phyloP scores from a whole-genome alignment of 208 protist species.

The Crithidia mellificae region DNA sequence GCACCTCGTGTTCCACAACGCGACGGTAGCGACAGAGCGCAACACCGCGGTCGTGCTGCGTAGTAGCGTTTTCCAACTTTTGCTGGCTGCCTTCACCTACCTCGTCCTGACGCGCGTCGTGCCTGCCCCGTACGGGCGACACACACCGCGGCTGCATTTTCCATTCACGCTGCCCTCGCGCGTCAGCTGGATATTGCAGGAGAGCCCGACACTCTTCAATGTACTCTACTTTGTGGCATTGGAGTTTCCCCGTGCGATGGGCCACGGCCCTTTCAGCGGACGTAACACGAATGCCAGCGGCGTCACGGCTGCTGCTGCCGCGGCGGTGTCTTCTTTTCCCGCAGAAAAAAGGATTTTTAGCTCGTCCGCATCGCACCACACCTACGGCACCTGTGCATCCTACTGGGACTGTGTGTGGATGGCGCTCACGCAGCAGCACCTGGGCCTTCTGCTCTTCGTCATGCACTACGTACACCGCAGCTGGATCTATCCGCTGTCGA shows the following conservation, averaged over 20 bases:
- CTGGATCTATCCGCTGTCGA: conserved; percentile 56
- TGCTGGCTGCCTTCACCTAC: conserved; percentile 37
- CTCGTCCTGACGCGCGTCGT: conserved; percentile 31
- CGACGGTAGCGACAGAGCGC: conserved; percentile 13
- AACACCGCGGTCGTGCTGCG: conserved; percentile 30
- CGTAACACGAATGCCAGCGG: neutral
- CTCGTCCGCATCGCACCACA: neutral
- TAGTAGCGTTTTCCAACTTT: conserved; percentile 34
- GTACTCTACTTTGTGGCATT: conserved; percentile 60
- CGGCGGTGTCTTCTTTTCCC: neutral
- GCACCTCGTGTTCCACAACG: conserved; percentile 1
- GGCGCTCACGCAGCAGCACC: conserved; percentile 29
- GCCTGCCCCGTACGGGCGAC: conserved; percentile 43
- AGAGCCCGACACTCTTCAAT: conserved; percentile 69
- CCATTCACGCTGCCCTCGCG: conserved; percentile 42
- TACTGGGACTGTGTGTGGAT: conserved; percentile 23
- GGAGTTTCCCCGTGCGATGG: conserved; percentile 49
- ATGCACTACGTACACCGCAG: conserved; percentile 78
- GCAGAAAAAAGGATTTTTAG: neutral
- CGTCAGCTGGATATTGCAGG: conserved; percentile 70
- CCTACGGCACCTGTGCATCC: conserved; percentile 15
- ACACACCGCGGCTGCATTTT: conserved; percentile 13
- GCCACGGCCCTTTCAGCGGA: conserved; percentile 8
- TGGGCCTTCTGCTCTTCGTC: conserved; percentile 60
- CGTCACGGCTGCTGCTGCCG: neutral